Conservation (phyloP, 1,284 basidiomycete genomes). For the Baeospora myosura region DNA sequence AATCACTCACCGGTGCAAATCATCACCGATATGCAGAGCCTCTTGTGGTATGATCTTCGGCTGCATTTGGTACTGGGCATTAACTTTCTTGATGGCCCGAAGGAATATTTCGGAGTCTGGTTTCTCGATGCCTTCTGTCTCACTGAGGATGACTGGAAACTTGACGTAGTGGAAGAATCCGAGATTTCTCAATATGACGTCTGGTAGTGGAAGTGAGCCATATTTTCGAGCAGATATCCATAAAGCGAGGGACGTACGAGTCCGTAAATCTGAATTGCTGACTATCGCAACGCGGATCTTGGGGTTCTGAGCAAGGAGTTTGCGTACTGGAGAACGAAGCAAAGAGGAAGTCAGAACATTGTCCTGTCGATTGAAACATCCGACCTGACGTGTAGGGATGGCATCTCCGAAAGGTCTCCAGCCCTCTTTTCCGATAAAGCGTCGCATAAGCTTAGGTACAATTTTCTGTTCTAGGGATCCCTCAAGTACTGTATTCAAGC, state of each 20-base stretch:
- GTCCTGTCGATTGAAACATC: no score
- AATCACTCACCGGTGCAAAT: conserved; percentile 46
- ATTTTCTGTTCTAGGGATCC: conserved; percentile 38
- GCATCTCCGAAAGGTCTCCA: conserved; percentile 63
- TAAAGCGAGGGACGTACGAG: conserved; percentile 70
- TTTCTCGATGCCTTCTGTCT: conserved; percentile 61
- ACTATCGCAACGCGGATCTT: conserved; percentile 50
- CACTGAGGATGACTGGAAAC: conserved; percentile 53
- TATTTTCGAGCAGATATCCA: conserved; percentile 17
- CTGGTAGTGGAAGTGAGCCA: conserved; percentile 21
- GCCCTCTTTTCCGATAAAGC: conserved; percentile 64
- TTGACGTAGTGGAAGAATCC: conserved; percentile 39
- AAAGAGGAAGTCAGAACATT: no score
- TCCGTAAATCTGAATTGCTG: conserved; percentile 64
- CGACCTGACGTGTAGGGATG: conserved; percentile 36
- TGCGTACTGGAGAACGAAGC: conserved; percentile 38
- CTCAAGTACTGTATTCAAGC: conserved; percentile 38
- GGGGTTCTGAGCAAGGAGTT: conserved; percentile 32
- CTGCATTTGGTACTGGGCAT: conserved; percentile 18
- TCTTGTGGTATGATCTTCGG: conserved; percentile 30
- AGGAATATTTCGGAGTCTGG: conserved; percentile 53
- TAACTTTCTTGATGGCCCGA: conserved; percentile 30
- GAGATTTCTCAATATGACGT: conserved; percentile 52
- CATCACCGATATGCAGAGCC: conserved; percentile 67
- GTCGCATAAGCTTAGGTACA: conserved; percentile 46